phyloP scores from a whole-genome alignment of 2,329 filamentous ascomycete genomes.

The Diplodia corticola region DNA sequence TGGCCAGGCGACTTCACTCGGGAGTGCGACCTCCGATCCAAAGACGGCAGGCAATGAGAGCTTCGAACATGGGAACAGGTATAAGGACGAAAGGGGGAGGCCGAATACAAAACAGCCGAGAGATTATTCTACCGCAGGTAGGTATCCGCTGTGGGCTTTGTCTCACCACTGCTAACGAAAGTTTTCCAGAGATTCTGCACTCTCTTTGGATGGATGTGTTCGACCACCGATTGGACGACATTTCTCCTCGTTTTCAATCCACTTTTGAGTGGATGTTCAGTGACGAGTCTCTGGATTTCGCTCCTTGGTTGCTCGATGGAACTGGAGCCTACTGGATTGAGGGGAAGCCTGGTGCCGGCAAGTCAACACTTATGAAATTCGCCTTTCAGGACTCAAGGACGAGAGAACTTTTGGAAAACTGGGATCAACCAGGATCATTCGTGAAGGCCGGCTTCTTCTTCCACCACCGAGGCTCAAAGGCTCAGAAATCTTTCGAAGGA shows the following conservation, averaged over 20 bases:
- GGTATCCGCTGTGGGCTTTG: background rate
- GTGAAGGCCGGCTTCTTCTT: slow-evolving; percentile 45
- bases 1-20: too few relatives aligned
- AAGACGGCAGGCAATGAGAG: too few relatives aligned
- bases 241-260: background rate
- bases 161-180: background rate
- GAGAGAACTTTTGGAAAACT: slow-evolving; percentile 33
- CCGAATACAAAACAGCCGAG: too few relatives aligned
- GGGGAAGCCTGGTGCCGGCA: slow-evolving; percentile 51
- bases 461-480: slow-evolving; percentile 42
- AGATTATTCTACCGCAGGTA: background rate
- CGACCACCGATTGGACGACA: background rate
- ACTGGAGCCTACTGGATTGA: slow-evolving; percentile 35
- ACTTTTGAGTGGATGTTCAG: slow-evolving; percentile 9
- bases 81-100: too few relatives aligned
- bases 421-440: slow-evolving; percentile 34
- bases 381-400: slow-evolving; percentile 27
- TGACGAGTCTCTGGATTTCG: background rate
- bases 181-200: background rate
- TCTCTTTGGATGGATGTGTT: background rate
- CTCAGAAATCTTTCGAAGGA: slow-evolving; percentile 46
- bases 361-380: slow-evolving; percentile 47
- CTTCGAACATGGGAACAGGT: too few relatives aligned
- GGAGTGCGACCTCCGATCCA: too few relatives aligned
- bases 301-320: background rate